Conservation (phyloP, 768 basidiomycete genomes). For the Dictyophora rubrovolvata region DNA sequence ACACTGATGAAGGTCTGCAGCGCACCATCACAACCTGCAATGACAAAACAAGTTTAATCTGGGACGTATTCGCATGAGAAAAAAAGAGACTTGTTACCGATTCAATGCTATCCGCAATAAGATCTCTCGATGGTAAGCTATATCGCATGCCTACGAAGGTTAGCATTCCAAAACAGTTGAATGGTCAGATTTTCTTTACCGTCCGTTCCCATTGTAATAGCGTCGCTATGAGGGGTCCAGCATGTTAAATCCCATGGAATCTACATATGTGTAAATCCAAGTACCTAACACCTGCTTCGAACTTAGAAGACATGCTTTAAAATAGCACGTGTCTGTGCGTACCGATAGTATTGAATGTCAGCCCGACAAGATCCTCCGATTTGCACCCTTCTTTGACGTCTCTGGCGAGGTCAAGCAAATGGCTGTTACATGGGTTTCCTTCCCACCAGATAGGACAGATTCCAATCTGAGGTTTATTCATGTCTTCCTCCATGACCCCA, state of each 20-base stretch:
- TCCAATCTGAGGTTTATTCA: conserved; percentile 80
- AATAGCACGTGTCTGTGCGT: neutral
- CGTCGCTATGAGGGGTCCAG: conserved; percentile 44
- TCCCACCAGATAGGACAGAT: conserved; percentile 91
- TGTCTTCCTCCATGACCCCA: conserved; percentile 67
- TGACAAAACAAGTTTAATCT: conserved; percentile 1
- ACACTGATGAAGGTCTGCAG: neutral
- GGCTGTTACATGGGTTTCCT: conserved; percentile 84
- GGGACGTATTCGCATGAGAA: neutral
- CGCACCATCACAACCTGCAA: conserved; percentile 47
- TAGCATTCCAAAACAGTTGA: neutral
- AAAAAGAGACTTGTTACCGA: conserved; percentile 32
- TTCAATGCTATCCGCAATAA: conserved; percentile 87
- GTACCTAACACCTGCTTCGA: conserved; percentile 43
- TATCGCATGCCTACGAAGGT: conserved; percentile 67
- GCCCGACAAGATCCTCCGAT: conserved; percentile 69
- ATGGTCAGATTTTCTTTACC: conserved; percentile 31
- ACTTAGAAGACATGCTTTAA: neutral
- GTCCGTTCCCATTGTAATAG: conserved; percentile 83
- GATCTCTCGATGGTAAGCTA: conserved; percentile 76
- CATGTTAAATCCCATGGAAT: neutral
- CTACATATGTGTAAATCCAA: conserved; percentile 10
- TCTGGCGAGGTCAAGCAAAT: conserved; percentile 66
- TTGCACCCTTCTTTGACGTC: conserved; percentile 77
- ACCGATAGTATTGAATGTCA: conserved; percentile 80